Evolutionary conservation across 2,329 filamentous ascomycete genomes (phyloP).

Genomic region (Fusarium sacchari): DNA sequence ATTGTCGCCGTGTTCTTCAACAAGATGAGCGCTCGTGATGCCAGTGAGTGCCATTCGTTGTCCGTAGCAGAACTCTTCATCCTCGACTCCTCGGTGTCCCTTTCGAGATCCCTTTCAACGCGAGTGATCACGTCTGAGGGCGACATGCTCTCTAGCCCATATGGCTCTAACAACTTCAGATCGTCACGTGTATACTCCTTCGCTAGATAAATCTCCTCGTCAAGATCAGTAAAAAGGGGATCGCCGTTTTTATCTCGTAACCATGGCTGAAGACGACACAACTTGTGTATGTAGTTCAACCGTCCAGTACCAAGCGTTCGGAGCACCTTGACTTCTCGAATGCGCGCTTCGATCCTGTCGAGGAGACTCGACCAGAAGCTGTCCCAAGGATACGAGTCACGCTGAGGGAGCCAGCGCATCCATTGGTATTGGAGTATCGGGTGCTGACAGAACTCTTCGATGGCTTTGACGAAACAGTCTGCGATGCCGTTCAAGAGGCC

Average conservation of each 20-base stretch:
- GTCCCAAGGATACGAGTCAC: conserved; percentile 35
- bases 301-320: not conserved
- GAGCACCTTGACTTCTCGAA: conserved; percentile 22
- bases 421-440: conserved; percentile 53
- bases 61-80: conserved; percentile 21
- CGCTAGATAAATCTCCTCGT: conserved; percentile 28
- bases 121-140: not conserved
- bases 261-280: conserved; percentile 15
- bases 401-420: conserved; percentile 56
- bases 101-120: conserved; percentile 14
- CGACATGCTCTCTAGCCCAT: conserved; percentile 10
- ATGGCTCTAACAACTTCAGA: not conserved
- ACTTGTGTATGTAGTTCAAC: conserved; percentile 6
- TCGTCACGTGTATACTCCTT: conserved; percentile 23
- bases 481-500: conserved; percentile 50
- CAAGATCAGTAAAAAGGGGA: conserved; percentile 28
- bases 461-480: conserved; percentile 51
- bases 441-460: conserved; percentile 53
- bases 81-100: not conserved
- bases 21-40: conserved; percentile 10
- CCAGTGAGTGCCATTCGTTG: conserved; percentile 29
- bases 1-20: not conserved
- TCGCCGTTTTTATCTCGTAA: conserved; percentile 20
- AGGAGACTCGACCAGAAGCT: conserved; percentile 44
- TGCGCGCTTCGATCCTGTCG: conserved; percentile 32